Base-by-base conservation (phyloP, 192 early-diverging fungal genomes). In the Chytriomyces confervae region DNA sequence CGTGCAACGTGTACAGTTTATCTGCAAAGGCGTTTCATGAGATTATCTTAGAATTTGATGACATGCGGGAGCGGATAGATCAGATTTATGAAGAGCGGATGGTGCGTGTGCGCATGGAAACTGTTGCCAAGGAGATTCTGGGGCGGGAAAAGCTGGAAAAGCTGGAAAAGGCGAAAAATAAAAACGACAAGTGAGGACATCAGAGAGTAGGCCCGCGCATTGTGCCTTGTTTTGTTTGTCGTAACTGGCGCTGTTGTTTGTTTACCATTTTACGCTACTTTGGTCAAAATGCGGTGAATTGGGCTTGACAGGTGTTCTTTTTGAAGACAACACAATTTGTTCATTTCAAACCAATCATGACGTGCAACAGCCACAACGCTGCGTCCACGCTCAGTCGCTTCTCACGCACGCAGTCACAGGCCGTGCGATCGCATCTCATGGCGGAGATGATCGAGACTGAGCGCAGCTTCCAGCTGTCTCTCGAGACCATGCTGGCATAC, bases 381-480 rank as follows among this genome's bases (percentile, higher is more conserved):
- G 53, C 53, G 53, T 20, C 53, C 3, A 57, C 53, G 20, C 16
- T 20, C 3, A n/a, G 16, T 57, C 53, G 13, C 53, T 57, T 20
- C 16, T 20, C 53, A 57, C 53, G 53, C 53, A 57, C 16, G 1
- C 53, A 57, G 16, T 57, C 20, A 1, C 13, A 36, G 36, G 36
- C 36, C 2, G 36, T 36, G 36, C 91, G 96, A 29, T 93, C 94
- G 67, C 92, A 92, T 65, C 87, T 94, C 23, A 86, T 98, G 18
- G 86, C 89, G 43, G 97, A 98, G 84, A 81, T 98, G 63, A 84
- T 98, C 44, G 93, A 95, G 66, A 98, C 97, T 0, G 97, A 98
- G 82, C 87, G 96, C 20, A 93, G 88, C 82, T 98, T 95, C 86
- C 91, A 95, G 45, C 87, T 92, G 45, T 94, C 95, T 82, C 78